Conservation (phyloP, 2,329 filamentous ascomycete genomes). For the Fusarium oligoseptatum region DNA sequence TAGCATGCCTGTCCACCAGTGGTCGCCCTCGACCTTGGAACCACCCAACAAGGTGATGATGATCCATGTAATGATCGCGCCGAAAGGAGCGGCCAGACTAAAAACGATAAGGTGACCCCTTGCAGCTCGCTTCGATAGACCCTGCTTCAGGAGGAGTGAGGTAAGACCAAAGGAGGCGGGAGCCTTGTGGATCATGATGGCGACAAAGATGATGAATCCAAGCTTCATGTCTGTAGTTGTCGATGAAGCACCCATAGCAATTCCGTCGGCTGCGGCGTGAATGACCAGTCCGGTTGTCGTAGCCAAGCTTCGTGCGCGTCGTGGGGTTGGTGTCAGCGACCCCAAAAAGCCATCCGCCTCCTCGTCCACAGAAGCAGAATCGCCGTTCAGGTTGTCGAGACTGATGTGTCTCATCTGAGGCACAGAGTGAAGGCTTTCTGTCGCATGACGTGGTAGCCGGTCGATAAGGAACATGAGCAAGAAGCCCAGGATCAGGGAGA, state of each 20-base stretch:
- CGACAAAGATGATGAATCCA: constrained; percentile 92
- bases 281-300: constrained; percentile 96
- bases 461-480: constrained; percentile 98
- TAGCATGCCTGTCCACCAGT: constrained; percentile 93
- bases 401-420: constrained; percentile 87
- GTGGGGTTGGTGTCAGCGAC: constrained; percentile 68
- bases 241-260: constrained; percentile 92
- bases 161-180: constrained; percentile 96
- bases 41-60: constrained; percentile 81
- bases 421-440: constrained; percentile 72
- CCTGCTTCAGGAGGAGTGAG: constrained; percentile 89
- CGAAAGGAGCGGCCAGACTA: constrained; percentile 88
- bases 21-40: constrained; percentile 69
- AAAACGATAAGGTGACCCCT: constrained; percentile 90
- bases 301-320: constrained; percentile 75
- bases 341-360: constrained; percentile 71
- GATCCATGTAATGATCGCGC: constrained; percentile 86
- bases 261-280: constrained; percentile 93
- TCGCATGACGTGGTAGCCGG: constrained; percentile 80
- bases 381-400: constrained; percentile 80
- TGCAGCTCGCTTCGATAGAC: constrained; percentile 86
- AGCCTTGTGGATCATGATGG: constrained; percentile 98
- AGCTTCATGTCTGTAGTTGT: constrained; percentile 80
- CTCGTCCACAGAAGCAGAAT: constrained; percentile 64
- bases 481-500: constrained; percentile 89